Evolutionary conservation across 345 rosid genomes (phyloP), one percentile per base, ranked within the genome.

Genomic region (Rhizophora apiculata): DNA sequence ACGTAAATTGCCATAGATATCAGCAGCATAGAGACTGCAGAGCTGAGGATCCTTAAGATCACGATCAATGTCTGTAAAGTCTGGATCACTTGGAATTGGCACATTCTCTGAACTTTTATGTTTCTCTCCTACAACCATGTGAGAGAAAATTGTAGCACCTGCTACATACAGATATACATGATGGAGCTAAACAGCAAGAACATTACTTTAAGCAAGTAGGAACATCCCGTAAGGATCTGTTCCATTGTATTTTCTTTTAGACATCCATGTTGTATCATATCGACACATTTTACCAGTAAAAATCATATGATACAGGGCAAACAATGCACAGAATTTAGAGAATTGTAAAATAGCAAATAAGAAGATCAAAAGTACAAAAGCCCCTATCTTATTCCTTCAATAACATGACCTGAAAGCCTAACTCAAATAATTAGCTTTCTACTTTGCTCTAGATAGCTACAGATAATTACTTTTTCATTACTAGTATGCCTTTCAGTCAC

Each of bases 21-120:
- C 96, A 55, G 80, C 75, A 55, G 91, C 98, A 80, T 91, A 91
- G 31, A 85, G 75, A 78, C 91, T 82, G 76, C 98, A 94, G 21
- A 91, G 82, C 48, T 80, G 85, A 78, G 84, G 95, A 73, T 94
- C 82, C 68, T 82, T 84, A 54, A 66, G 64, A 72, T 88, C 90
- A 20, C 80, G 74, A 77, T 94, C 98, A 62, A 94, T 89, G 80
- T 94, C 80, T 7, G 73, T 70, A 65, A 79, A 77, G 27, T 80
- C 82, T 1, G 76, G 80, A 69, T 68, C 80, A 77, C 67, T 74
- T 65, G 79, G 72, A 30, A n/a, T 70, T 39, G 22, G 72, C 5
- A 58, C 80, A 60, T 69, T 72, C 74, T 73, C 82, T 59, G 54
- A 68, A 69, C 71, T 43, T 58, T 49, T 67, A 60, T 62, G 73